A percentile compares a stretch with the other conserved stretches of the same genome.
phyloP scores from a whole-genome alignment of 768 basidiomycete genomes.

The Rhizopogon sp. region DNA sequence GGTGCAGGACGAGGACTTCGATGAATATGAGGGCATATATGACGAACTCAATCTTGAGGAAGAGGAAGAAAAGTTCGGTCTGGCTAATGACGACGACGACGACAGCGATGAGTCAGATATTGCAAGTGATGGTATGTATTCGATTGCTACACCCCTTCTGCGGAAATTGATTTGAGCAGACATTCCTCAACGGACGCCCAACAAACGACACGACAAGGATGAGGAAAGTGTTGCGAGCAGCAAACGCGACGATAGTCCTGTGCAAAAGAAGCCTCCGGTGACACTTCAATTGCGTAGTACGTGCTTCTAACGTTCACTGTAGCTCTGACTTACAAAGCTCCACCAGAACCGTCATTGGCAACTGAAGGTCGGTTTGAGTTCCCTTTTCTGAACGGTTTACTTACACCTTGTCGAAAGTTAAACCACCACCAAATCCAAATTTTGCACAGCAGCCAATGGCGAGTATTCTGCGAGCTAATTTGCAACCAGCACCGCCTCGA shows the following conservation, averaged over 20 bases:
- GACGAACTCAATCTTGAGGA: slow-evolving; percentile 97
- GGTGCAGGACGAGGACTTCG: slow-evolving; percentile 89
- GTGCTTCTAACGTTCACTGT: slow-evolving; percentile 24
- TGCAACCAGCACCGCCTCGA: slow-evolving; percentile 52
- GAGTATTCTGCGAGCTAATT: slow-evolving; percentile 68
- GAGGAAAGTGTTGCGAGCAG: slow-evolving; percentile 67
- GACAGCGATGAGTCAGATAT: slow-evolving; percentile 76
- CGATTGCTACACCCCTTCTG: not conserved
- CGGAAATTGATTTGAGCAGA: slow-evolving; percentile 33
- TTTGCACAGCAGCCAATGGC: slow-evolving; percentile 77
- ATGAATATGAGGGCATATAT: slow-evolving; percentile 96
- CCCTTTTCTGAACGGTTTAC: not conserved
- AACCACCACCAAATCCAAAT: slow-evolving; percentile 77
- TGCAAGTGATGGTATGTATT: slow-evolving; percentile 61
- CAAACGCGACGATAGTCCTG: slow-evolving; percentile 74
- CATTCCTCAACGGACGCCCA: slow-evolving; percentile 55
- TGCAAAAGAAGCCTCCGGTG: slow-evolving; percentile 70
- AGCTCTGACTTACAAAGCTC: slow-evolving; percentile 9
- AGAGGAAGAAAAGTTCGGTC: slow-evolving; percentile 90
- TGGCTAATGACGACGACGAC: slow-evolving; percentile 69
- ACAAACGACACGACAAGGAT: slow-evolving; percentile 67
- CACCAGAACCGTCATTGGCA: slow-evolving; percentile 58
- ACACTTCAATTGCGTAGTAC: slow-evolving; percentile 66
- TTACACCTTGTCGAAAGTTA: slow-evolving; percentile 35
- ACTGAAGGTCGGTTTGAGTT: slow-evolving; percentile 46